Percentiles rank a stretch among this genome's conserved stretches.
phyloP scores from a whole-genome alignment of 2,329 filamentous ascomycete species.

The Lasiodiplodia hormozganensis region DNA sequence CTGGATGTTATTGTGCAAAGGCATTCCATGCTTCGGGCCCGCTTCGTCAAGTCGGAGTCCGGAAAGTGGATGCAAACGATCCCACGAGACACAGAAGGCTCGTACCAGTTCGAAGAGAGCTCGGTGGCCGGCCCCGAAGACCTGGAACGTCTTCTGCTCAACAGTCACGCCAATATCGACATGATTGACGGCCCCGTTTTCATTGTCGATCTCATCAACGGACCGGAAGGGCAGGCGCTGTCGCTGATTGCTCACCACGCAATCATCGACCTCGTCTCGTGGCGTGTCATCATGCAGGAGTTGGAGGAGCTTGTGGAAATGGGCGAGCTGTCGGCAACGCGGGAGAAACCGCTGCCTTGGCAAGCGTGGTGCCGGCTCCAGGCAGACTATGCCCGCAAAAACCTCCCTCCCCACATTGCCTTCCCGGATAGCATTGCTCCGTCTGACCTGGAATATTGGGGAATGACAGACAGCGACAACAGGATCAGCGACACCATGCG shows the following conservation, averaged over 20 bases:
- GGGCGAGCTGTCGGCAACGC: conserved; percentile 34
- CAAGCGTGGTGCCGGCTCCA: conserved; percentile 47
- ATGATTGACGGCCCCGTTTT: conserved; percentile 15
- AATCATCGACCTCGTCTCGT: conserved; percentile 48
- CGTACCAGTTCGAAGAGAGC: conserved; percentile 2
- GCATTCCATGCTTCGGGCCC: conserved; percentile 44
- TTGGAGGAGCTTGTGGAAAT: conserved; percentile 42
- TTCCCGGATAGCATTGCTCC: conserved; percentile 37
- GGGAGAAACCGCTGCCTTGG: conserved; percentile 43
- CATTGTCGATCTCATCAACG: conserved; percentile 12
- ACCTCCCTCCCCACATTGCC: conserved; percentile 38
- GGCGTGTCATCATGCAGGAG: conserved; percentile 49
- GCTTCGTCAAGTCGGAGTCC: conserved; percentile 36
- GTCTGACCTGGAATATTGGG: conserved; percentile 47
- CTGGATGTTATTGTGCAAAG: conserved; percentile 38
- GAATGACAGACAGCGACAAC: conserved; percentile 42
- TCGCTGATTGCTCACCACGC: conserved; percentile 39
- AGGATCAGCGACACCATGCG: conserved; percentile 42
- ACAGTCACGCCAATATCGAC: conserved; percentile 12
- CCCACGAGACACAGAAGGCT: conserved; percentile 7
- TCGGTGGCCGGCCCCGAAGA: conserved; percentile 4
- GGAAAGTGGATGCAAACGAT: conserved; percentile 42
- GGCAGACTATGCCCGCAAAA: conserved; percentile 31
- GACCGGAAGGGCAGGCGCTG: conserved; percentile 5
- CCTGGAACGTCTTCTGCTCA: not conserved